Percentiles rank a stretch among this genome's conserved stretches.
Conservation (phyloP, 306 rosid genomes). For the Vigna trinervia region DNA sequence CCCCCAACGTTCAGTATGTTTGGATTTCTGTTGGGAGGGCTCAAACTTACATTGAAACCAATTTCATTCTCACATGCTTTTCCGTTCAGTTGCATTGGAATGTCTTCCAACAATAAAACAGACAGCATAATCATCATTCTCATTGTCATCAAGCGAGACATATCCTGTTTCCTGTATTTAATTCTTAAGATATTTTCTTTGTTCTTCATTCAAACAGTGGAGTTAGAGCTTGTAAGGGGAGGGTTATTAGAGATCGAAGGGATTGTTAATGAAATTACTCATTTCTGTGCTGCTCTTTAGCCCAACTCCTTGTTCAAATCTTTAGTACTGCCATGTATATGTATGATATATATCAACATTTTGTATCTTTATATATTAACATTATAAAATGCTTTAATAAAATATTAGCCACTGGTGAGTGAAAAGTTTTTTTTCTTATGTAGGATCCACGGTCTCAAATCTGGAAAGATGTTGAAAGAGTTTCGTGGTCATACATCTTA, state of each 20-base stretch:
- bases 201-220: not conserved
- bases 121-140: too few species aligned
- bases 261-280: constrained; percentile 16
- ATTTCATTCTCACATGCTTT: too few species aligned
- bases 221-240: not conserved
- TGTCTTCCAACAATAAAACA: too few species aligned
- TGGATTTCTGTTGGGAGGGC: too few species aligned
- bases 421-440: constrained; percentile 32
- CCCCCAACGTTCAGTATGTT: not conserved
- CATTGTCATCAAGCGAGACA: not conserved
- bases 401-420: constrained; percentile 34
- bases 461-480: constrained; percentile 95
- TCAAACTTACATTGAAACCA: too few species aligned
- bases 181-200: not conserved
- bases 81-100: too few species aligned
- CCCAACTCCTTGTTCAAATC: constrained; percentile 18
- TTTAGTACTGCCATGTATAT: not conserved
- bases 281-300: not conserved
- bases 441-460: constrained; percentile 95
- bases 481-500: constrained; percentile 95
- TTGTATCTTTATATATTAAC: constrained; percentile 5
- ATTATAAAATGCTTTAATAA: constrained; percentile 7
- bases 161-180: not conserved
- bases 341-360: too few species aligned
- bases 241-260: not conserved